These are phyloP conservation scores for Populus simonii DNA, from an alignment of 345 rosid genomes.

Conservation along the genomic window DNA sequence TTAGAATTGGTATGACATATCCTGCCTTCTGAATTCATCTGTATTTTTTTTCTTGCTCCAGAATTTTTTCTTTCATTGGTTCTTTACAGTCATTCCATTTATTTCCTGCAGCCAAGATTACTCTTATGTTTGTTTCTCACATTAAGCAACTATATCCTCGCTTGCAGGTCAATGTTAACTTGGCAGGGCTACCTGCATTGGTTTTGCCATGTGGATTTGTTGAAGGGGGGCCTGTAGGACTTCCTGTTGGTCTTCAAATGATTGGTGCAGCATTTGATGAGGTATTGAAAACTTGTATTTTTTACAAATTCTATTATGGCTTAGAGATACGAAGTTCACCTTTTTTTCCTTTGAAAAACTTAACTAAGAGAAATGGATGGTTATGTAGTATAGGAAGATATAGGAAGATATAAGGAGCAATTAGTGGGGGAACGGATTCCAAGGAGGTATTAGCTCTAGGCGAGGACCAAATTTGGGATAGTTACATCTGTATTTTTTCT, in stretches of 20 bases:
- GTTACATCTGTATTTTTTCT: no score
- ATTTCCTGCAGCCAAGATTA: not conserved
- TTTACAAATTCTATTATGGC: not conserved
- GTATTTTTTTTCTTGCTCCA: not conserved
- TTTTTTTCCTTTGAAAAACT: not conserved
- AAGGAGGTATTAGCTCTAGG: no score
- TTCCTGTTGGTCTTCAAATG: constrained; percentile 96
- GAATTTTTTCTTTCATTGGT: not conserved
- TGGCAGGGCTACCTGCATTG: constrained; percentile 85
- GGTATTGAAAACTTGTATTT: constrained; percentile 35
- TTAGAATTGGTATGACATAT: no score
- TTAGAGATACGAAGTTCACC: not conserved
- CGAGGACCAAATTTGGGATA: no score
- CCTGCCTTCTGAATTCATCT: no score
- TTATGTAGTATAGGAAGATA: not conserved
- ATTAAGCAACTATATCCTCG: constrained; percentile 16
- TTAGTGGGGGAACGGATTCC: no score
- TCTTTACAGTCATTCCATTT: not conserved
- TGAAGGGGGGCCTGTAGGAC: constrained; percentile 61
- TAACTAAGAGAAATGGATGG: not conserved
- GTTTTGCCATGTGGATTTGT: constrained; percentile 92
- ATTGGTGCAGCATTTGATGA: constrained; percentile 87
- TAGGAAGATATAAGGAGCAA: no score
- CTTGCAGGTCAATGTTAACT: constrained; percentile 83
- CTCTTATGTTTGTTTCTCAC: not conserved